Conservation (phyloP, 495 filamentous ascomycete genomes). For the Talaromyces ruber region DNA sequence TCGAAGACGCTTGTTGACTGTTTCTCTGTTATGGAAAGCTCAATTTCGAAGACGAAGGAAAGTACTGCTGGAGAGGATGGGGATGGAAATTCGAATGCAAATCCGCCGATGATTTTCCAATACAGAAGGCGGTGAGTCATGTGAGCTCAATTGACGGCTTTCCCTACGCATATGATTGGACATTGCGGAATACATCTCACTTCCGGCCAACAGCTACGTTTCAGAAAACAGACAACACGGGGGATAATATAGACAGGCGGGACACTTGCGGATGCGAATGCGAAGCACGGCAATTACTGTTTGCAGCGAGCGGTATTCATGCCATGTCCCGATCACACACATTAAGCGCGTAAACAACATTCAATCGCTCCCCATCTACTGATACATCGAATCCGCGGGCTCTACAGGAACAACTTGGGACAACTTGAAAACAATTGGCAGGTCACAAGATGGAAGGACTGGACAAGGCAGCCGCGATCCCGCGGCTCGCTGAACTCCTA, state of each 20-base stretch:
- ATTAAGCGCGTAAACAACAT: neutral
- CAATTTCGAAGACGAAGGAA: neutral
- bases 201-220: neutral
- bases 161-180: neutral
- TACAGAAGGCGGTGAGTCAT: neutral
- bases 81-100: neutral
- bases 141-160: neutral
- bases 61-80: neutral
- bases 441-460: conserved; percentile 11
- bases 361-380: neutral
- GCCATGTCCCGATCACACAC: neutral
- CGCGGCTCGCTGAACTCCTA: conserved; percentile 43
- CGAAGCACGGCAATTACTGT: neutral
- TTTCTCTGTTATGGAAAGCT: neutral
- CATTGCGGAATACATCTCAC: neutral
- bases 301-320: neutral
- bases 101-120: neutral
- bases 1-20: neutral
- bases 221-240: neutral
- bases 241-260: neutral
- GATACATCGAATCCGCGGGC: neutral
- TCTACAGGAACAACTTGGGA: neutral
- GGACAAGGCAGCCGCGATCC: conserved; percentile 36
- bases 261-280: neutral
- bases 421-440: neutral